Conservation (phyloP, 176 grass and related monocot genomes). For the Rhynchospora breviuscula region DNA sequence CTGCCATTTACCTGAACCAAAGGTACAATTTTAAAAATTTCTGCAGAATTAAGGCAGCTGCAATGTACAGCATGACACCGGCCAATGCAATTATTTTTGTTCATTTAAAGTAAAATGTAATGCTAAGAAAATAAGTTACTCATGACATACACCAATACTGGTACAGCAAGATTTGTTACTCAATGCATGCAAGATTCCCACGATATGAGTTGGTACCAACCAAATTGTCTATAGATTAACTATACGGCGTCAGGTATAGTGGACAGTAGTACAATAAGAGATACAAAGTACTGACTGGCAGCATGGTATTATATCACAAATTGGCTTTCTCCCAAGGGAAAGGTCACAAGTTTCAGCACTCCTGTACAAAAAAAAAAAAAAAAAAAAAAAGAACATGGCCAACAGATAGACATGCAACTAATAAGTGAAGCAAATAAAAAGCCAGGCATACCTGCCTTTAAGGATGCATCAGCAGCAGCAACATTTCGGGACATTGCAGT, state of each 20-base stretch:
- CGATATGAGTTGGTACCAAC: not conserved
- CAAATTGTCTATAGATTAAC: not conserved
- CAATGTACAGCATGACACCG: not conserved
- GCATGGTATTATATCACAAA: not conserved
- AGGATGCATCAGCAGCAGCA: slow-evolving; percentile 51
- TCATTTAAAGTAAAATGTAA: not conserved
- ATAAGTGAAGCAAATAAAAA: not conserved
- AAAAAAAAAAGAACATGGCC: not conserved
- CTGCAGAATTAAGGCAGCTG: not conserved
- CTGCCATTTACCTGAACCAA: slow-evolving; percentile 70
- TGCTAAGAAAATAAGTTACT: not conserved
- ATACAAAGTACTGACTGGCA: not conserved
- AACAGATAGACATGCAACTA: not conserved
- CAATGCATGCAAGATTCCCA: not conserved
- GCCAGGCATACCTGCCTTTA: slow-evolving; percentile 58
- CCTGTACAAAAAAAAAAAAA: not conserved
- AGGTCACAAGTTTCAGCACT: not conserved
- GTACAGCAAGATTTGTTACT: not conserved
- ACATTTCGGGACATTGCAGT: slow-evolving; percentile 79
- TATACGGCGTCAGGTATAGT: not conserved
- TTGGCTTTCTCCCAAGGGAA: not conserved
- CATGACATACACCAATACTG: not conserved
- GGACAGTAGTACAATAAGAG: not conserved
- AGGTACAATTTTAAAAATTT: not conserved
- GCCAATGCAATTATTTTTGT: not conserved